Conservation (phyloP, 345 rosid species). For the Populus nigra region DNA sequence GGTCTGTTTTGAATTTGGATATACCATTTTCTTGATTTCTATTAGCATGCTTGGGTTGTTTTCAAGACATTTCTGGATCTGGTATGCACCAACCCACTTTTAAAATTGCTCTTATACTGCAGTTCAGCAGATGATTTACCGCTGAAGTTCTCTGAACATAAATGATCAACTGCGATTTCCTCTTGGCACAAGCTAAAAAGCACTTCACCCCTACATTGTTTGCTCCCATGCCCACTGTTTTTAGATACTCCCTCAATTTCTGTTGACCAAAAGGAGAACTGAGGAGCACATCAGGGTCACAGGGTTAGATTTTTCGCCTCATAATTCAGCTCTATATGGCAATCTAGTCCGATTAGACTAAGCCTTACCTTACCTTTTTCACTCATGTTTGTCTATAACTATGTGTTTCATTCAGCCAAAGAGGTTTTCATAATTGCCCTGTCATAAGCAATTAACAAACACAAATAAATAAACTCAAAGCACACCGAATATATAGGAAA, state of each 20-base stretch:
- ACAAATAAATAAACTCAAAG: too few relatives aligned
- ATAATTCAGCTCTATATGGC: too few relatives aligned
- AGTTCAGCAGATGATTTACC: background rate
- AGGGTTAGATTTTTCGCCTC: too few relatives aligned
- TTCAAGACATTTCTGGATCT: background rate
- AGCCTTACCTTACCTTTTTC: too few relatives aligned
- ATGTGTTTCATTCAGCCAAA: too few relatives aligned
- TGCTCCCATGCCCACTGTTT: background rate
- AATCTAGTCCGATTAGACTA: too few relatives aligned
- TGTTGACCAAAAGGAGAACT: too few relatives aligned
- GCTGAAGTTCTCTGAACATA: background rate
- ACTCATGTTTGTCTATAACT: too few relatives aligned
- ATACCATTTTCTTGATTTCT: background rate
- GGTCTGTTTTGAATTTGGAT: too few relatives aligned
- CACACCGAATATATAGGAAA: too few relatives aligned
- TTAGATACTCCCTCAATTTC: background rate
- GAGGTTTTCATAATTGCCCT: accelerated
- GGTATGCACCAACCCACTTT: background rate
- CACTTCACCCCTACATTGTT: background rate
- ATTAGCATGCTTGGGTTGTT: background rate
- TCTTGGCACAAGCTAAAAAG: background rate
- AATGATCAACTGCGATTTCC: background rate
- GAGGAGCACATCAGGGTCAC: background rate
- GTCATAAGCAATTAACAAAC: too few relatives aligned
- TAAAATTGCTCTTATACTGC: background rate